Conservation (phyloP, 108 stramenopile species). For the Nitzschia sp. region DNA sequence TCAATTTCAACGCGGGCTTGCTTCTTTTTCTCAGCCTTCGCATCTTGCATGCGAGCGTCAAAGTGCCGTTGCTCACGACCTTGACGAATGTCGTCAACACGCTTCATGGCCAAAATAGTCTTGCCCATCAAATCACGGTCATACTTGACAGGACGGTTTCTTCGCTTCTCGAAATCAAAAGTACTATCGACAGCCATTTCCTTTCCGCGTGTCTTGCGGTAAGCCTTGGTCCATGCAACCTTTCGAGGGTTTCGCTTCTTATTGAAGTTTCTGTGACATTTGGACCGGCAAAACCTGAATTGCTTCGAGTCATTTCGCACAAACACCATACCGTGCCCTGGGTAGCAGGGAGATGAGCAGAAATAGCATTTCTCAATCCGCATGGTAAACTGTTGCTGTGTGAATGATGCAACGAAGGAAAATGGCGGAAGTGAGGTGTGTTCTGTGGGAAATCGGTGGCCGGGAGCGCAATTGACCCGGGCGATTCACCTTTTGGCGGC, state of each 20-base stretch:
- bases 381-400: constrained; percentile 46
- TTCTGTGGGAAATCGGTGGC: background rate
- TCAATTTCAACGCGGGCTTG: constrained; percentile 90
- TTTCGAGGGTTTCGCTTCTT: constrained; percentile 99
- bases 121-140: constrained; percentile 95
- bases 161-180: constrained; percentile 98
- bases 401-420: background rate
- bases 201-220: constrained; percentile 92
- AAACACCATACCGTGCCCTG: constrained; percentile 98
- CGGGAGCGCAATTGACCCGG: background rate
- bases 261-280: constrained; percentile 98
- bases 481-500: too few species aligned
- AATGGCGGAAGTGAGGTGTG: background rate
- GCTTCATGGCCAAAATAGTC: constrained; percentile 97
- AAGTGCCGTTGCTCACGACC: constrained; percentile 78
- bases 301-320: constrained; percentile 99
- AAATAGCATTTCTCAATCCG: constrained; percentile 98
- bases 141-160: constrained; percentile 97
- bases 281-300: constrained; percentile 98
- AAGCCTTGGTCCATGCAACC: constrained; percentile 99
- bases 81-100: constrained; percentile 87
- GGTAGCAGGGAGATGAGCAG: constrained; percentile 96
- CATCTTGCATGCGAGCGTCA: constrained; percentile 87
- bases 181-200: constrained; percentile 96
- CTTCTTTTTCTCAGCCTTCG: constrained; percentile 82